Conservation (phyloP, 345 rosid genomes). For the Citrus unshiu region DNA sequence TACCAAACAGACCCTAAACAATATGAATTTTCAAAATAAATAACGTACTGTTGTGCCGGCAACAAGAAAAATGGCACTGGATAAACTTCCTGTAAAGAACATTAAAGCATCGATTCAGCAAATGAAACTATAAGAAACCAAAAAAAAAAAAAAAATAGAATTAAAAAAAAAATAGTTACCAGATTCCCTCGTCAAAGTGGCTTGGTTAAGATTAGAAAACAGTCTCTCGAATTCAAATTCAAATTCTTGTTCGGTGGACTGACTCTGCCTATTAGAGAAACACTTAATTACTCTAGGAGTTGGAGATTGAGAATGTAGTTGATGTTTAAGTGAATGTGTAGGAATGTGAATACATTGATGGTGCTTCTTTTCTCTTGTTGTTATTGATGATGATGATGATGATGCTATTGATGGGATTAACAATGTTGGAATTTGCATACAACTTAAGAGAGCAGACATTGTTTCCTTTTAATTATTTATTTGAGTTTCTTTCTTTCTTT, state of each 20-base stretch:
- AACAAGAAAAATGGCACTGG: slow-evolving; percentile 77
- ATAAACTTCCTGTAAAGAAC: slow-evolving; percentile 58
- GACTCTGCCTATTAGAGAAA: slow-evolving; percentile 34
- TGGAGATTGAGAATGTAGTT: neutral
- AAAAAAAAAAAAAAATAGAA: no score
- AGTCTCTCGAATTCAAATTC: slow-evolving; percentile 57
- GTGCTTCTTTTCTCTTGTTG: neutral
- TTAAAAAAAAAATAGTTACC: slow-evolving; percentile 27
- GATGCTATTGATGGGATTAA: neutral
- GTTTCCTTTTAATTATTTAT: neutral
- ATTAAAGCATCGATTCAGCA: no score
- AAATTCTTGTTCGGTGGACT: slow-evolving; percentile 18
- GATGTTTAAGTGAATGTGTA: neutral
- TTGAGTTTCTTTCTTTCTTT: no score
- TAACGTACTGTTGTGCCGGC: slow-evolving; percentile 78
- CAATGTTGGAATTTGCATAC: neutral
- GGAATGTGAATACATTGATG: neutral
- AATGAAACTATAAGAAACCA: no score
- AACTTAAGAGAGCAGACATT: neutral
- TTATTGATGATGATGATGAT: no score
- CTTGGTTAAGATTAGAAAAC: slow-evolving; percentile 80
- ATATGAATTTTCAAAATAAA: no score
- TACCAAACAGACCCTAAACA: no score
- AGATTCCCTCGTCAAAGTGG: slow-evolving; percentile 75
- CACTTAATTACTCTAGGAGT: slow-evolving; percentile 28